Conservation (phyloP, 306 rosid genomes). For the Sindora glabra region DNA sequence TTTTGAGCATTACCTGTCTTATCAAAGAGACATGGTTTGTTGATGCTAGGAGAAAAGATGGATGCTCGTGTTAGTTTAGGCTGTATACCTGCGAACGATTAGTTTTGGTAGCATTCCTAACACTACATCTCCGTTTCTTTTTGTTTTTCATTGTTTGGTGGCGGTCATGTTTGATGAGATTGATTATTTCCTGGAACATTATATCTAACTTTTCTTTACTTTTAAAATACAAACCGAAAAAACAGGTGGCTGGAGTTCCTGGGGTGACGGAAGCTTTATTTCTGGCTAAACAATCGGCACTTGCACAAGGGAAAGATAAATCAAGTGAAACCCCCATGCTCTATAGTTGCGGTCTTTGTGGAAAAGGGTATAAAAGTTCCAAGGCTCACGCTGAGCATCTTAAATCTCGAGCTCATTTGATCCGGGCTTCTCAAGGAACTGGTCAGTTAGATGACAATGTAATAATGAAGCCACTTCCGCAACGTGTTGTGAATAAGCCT, state of each 20-base stretch:
- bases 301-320: constrained; percentile 58
- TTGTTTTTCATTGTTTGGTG: too few relatives aligned
- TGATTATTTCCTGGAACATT: neutral
- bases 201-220: neutral
- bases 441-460: constrained; percentile 46
- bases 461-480: constrained; percentile 64
- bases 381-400: constrained; percentile 93
- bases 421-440: constrained; percentile 54
- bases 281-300: constrained; percentile 64
- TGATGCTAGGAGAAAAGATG: too few relatives aligned
- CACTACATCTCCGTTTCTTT: too few relatives aligned
- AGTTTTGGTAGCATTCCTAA: too few relatives aligned
- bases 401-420: constrained; percentile 61
- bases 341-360: constrained; percentile 83
- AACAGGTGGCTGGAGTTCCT: constrained; percentile 91
- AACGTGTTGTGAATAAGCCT: constrained; percentile 48
- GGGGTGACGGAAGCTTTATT: constrained; percentile 87
- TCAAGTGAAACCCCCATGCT: constrained; percentile 71
- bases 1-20: too few relatives aligned
- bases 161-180: neutral
- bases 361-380: constrained; percentile 76
- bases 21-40: too few relatives aligned
- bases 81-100: too few relatives aligned
- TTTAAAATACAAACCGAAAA: neutral
- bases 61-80: too few relatives aligned